Base-by-base conservation (phyloP, 164 flowering plant species). In the Pachysandra terminalis region DNA sequence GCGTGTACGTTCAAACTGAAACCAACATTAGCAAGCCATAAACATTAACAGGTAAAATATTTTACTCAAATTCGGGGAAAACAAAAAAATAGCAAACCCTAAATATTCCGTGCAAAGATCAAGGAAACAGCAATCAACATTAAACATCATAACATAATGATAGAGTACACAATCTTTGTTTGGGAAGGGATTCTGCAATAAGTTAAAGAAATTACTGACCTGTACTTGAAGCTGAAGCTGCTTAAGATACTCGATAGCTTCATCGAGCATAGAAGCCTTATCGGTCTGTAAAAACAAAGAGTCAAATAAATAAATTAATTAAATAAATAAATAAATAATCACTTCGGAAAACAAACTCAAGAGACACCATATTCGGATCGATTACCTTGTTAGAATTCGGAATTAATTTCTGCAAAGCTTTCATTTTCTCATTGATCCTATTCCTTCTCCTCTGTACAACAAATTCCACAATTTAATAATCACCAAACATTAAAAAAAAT, bases 211-310 rank as follows among this genome's bases (percentile, higher is more conserved):
- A 56, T 41, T n/a, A 58, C 74, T 67, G 55, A 86, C 96, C 85
- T 90, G 97, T 32, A 91, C 97, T 84, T 91, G 93, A 40, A 89
- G 87, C 77, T 91, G 97, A 70, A 91, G 97, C 75, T 91, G 97
- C 74, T 89, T 91, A 55, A 91, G 80, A 70, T 91, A 91, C 57
- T 91, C 97, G 71, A 89, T 91, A 9, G 93, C 95, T 80, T 91
- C 95, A 75, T 89, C 95, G 56, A 91, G 80, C 97, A 91, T 89
- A 0, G 97, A 90, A 54, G 97, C 97, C 74, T 89, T 89, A 68
- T 91, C 93, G 19, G 90, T 89, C 97, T 89, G 72, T 32, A 68
- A 75, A 19, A 56, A 63, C n/a, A 37, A 17, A 65, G 19, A 61
- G 65, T 0, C 37, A 32, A 32, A 32, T 32, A 32, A 7, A n/a